Conservation (phyloP, 179 eudicot genomes). For the Beta macrorhiza region DNA sequence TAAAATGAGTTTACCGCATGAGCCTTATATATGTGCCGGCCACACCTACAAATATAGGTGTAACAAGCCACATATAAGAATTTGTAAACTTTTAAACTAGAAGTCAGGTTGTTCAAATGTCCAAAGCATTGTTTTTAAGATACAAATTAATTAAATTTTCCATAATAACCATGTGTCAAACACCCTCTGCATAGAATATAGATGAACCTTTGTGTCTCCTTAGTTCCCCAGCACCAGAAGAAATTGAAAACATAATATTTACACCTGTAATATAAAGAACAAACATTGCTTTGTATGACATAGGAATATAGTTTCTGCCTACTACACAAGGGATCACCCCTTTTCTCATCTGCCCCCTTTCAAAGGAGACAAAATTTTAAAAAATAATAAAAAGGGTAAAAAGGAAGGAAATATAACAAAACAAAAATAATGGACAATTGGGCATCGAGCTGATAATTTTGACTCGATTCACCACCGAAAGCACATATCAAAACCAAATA, state of each 20-base stretch:
- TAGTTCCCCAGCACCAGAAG: not conserved
- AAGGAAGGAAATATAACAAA: not conserved
- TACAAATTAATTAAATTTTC: no score
- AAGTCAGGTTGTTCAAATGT: no score
- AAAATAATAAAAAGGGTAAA: not conserved
- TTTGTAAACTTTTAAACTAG: no score
- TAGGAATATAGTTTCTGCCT: conserved; percentile 1
- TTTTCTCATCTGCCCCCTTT: conserved; percentile 2
- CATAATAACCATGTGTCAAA: no score
- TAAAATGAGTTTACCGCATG: no score
- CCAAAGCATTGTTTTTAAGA: no score
- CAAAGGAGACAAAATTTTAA: conserved; percentile 3
- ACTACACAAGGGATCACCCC: not conserved
- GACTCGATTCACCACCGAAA: conserved; percentile 24
- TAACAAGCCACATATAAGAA: no score
- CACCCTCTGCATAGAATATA: not conserved
- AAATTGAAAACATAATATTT: not conserved
- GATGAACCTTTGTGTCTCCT: conserved; percentile 5
- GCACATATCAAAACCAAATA: conserved; percentile 13
- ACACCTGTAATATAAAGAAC: conserved; percentile 15
- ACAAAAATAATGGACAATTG: conserved; percentile 7
- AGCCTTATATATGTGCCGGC: no score
- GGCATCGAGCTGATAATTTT: conserved; percentile 27
- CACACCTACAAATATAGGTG: no score
- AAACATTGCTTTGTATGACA: conserved; percentile 18